These are phyloP conservation scores for Leishmania mexicana DNA, from an alignment of 208 protist species.

Conservation along the genomic window DNA sequence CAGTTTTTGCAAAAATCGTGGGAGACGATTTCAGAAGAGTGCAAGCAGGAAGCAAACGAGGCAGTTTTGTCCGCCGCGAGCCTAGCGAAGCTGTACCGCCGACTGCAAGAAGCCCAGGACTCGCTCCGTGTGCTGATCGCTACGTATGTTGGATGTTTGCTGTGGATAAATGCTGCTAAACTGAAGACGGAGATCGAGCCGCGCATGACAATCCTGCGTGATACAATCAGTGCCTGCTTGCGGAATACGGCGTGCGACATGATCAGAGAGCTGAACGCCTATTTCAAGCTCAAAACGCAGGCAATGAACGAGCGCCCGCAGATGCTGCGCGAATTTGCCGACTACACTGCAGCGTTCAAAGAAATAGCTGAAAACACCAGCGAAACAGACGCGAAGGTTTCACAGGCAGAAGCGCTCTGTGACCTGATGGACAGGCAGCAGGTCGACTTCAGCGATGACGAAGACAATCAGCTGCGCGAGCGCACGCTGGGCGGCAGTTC, in stretches of 20 bases:
- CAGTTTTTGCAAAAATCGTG: conserved; percentile 89
- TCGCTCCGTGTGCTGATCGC: conserved; percentile 86
- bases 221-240: conserved; percentile 78
- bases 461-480: conserved; percentile 90
- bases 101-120: conserved; percentile 83
- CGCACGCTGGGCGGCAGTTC: conserved; percentile 80
- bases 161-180: conserved; percentile 92
- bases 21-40: conserved; percentile 71
- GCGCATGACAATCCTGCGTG: conserved; percentile 75
- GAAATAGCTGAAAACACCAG: conserved; percentile 52
- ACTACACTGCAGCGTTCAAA: conserved; percentile 88
- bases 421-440: conserved; percentile 92
- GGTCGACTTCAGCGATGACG: conserved; percentile 88
- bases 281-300: conserved; percentile 90
- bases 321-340: conserved; percentile 78
- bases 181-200: conserved; percentile 91
- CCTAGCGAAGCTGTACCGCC: conserved; percentile 74
- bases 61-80: conserved; percentile 50
- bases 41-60: conserved; percentile 69
- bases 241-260: conserved; percentile 59
- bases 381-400: conserved; percentile 62
- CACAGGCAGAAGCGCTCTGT: conserved; percentile 87
- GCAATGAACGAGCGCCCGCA: conserved; percentile 78
- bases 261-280: conserved; percentile 74
- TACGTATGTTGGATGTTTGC: conserved; percentile 83